Base-by-base conservation (phyloP, 2,329 filamentous ascomycete genomes). In the Teratosphaeria zuluensis region DNA sequence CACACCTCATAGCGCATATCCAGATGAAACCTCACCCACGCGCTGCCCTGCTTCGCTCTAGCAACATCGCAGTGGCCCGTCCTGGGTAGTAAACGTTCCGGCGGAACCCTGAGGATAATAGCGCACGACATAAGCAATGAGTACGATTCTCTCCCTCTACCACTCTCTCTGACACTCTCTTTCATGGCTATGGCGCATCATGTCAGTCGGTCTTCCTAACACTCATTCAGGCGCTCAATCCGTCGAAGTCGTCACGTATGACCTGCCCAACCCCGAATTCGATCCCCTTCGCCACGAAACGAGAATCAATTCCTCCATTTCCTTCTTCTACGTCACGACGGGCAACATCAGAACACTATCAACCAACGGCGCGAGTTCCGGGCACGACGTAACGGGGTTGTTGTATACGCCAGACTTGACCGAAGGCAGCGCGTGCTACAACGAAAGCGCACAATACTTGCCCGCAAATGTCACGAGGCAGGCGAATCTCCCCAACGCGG, bases 351-450 rank as follows among this genome's bases (percentile, higher is more conserved):
- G 86, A 52, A 95, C 90, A 0, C 78, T 96, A 14, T 89, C 89
- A 2, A 84, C 81, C 33, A 87, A 84, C 61, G 85, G 84, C 69
- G 79, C 83, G 56, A 78, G 81, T 33, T 72, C 78, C 46, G 83
- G 86, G 63, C 81, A 81, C 57, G 77, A 83, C 57, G 84, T 94
- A 38, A 82, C 84, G 63, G 92, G 92, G 61, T 81, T 96, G 16
- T 80, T 97, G 59, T 97, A 94, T 72, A 87, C 95, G 1, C 94
- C 92, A 4, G 83, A 86, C 60, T 79, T 96, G 48, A 70, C 42
- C 12, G 14, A 68, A 11, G 71, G 78, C 58, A 80, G 87, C 62
- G 74, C 78, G 0, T 96, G 92, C 75, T 79, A 79, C 69, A 76
- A 83, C 16, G 74, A 81, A 53, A 84, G 87, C 51, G 79, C 79